phyloP scores from a whole-genome alignment of 1,284 basidiomycete species.

The Paramarasmius palmivorus region DNA sequence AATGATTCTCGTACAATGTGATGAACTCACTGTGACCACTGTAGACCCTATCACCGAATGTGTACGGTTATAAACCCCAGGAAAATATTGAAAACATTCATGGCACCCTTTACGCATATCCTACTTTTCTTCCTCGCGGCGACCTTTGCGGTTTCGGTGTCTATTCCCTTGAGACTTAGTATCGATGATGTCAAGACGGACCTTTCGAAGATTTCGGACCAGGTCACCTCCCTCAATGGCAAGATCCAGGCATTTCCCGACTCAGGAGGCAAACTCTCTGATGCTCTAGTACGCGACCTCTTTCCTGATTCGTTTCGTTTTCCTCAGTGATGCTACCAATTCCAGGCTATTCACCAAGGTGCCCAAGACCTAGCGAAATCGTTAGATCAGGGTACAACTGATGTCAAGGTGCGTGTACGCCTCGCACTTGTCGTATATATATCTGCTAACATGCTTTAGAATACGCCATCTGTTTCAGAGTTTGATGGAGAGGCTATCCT shows the following conservation, averaged over 20 bases:
- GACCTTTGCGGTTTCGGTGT: not conserved
- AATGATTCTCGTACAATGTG: too few species aligned
- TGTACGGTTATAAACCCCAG: not conserved
- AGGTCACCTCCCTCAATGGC: not conserved
- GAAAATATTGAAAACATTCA: not conserved
- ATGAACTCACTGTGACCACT: too few species aligned
- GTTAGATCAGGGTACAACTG: not conserved
- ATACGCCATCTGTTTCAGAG: slow-evolving; percentile 10
- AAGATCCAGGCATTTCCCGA: not conserved
- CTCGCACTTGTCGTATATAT: not conserved
- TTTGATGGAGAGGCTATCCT: slow-evolving; percentile 30
- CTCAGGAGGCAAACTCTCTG: not conserved
- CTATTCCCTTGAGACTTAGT: not conserved
- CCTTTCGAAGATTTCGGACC: not conserved
- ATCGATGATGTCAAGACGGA: slow-evolving; percentile 1
- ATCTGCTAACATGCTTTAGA: not conserved
- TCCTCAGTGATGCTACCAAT: not conserved
- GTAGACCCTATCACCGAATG: not conserved
- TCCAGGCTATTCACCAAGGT: not conserved
- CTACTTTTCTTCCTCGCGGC: not conserved
- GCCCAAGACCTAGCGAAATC: not conserved
- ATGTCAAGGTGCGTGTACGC: not conserved
- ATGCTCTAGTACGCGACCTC: not conserved
- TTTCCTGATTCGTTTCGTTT: not conserved
- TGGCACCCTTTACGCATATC: not conserved